Evolutionary conservation across 257 asterid species (phyloP), one percentile per base, ranked within the genome.

Genomic region (Anisodus acutangulus): DNA sequence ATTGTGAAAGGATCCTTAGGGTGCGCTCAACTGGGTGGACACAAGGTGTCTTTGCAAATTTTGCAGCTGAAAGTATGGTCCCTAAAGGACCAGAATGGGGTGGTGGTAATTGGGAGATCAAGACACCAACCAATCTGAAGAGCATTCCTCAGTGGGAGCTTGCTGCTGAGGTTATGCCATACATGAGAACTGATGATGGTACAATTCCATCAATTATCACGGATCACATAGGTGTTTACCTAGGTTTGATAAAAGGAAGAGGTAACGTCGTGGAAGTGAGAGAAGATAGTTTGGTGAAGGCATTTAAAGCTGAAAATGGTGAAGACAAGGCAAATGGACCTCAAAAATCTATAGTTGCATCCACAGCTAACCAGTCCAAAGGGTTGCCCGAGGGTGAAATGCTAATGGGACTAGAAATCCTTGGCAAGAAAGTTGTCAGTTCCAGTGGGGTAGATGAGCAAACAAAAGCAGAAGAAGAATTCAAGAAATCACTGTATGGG

Each of bases 21-120:
- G 97, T 91, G 60, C 99, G 99, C 74, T 95, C 99, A 62, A 92
- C 96, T 85, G 99, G 98, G 81, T 97, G 99, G 99, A 97, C 99
- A 10, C 99, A 97, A 88, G 99, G 99, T 80, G 93, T 97, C 78
- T 97, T 97, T 82, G 99, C 99, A 41, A 97, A 97, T 90, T 97
- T 97, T 86, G 97, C 98, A 78, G 99, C 99, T 35, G 99, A 97
- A 90, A 97, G 99, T 90, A 97, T 95, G 98, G 98, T 97, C 78
- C 99, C 99, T 80, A 97, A 97, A 92, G 99, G 98, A 12, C 91
- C 94, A 85, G 99, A 97, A 91, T 97, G 99, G 99, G 99, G 99
- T 59, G 99, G 99, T 84, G 99, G 99, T 79, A 97, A 97, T 91
- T 97, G 98, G 99, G 99, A 97, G 85, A 93, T 97, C 64, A 97